Evolutionary conservation across 2,329 filamentous ascomycete species (phyloP).

Genomic region (Diaporthe ampelina): DNA sequence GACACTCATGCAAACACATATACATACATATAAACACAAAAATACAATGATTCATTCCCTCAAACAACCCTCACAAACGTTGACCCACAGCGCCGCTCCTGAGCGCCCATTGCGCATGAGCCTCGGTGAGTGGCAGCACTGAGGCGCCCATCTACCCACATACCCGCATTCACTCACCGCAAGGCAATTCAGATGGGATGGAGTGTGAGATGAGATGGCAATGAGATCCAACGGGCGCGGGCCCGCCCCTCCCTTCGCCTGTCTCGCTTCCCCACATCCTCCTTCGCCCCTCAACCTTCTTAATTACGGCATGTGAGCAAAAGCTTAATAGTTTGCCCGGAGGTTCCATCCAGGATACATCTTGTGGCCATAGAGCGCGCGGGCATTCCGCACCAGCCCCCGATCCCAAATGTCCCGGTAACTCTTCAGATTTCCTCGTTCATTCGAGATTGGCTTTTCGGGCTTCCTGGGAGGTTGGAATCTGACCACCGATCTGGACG

Average conservation of each 20-base stretch:
- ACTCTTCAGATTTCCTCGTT: neutral
- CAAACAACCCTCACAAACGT: neutral
- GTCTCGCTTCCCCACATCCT: neutral
- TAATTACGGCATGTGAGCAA: neutral
- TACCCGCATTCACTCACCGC: slow-evolving; percentile 2
- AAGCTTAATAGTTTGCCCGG: neutral
- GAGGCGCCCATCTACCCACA: neutral
- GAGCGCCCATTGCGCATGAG: slow-evolving; percentile 13
- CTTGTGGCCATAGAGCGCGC: neutral
- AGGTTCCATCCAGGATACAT: neutral
- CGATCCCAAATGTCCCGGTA: neutral
- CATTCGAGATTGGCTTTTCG: neutral
- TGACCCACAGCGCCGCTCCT: neutral
- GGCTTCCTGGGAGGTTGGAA: neutral
- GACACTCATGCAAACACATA: slow-evolving; percentile 2
- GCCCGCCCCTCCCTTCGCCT: neutral
- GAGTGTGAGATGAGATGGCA: slow-evolving; percentile 13
- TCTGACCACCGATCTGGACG: neutral
- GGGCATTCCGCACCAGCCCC: neutral
- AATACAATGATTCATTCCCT: neutral
- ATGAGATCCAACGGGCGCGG: neutral
- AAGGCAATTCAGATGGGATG: slow-evolving; percentile 9
- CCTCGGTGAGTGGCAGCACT: neutral
- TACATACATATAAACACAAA: neutral
- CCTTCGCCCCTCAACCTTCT: neutral